Evolutionary conservation across 257 asterid species (phyloP).

Genomic region (Orobanche coerulescens): DNA sequence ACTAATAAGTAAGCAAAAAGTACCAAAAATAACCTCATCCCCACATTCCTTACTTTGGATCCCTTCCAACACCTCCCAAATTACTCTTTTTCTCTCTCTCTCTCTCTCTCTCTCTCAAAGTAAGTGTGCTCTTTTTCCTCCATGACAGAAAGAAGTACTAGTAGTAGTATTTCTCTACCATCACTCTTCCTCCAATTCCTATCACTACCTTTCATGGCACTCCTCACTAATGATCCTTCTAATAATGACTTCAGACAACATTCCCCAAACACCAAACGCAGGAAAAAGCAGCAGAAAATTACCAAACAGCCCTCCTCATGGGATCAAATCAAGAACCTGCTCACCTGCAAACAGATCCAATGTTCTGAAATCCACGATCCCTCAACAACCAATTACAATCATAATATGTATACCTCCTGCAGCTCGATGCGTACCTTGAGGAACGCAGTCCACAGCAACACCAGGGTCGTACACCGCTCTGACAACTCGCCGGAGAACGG

Average conservation of each 20-base stretch:
- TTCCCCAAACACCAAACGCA: constrained; percentile 28
- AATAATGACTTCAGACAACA: constrained; percentile 10
- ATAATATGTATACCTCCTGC: constrained; percentile 35
- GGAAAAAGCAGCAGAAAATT: constrained; percentile 31
- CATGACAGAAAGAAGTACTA: constrained; percentile 31
- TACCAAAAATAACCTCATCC: constrained; percentile 10
- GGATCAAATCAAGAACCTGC: constrained; percentile 77
- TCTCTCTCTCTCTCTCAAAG: constrained; percentile 27
- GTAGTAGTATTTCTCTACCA: constrained; percentile 17
- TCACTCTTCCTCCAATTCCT: constrained; percentile 31
- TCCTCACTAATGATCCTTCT: constrained; percentile 31
- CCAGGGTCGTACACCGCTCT: constrained; percentile 65
- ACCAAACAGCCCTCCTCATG: constrained; percentile 61
- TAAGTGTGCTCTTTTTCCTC: constrained; percentile 11
- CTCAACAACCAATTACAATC: constrained; percentile 21
- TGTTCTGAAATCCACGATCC: constrained; percentile 64
- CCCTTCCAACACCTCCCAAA: constrained; percentile 36
- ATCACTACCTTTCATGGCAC: constrained; percentile 52
- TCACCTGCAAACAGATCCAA: constrained; percentile 67
- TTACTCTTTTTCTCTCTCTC: constrained; percentile 24
- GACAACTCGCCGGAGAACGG: constrained; percentile 70
- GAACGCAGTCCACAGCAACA: constrained; percentile 56
- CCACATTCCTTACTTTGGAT: constrained; percentile 45
- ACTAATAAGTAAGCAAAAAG: not conserved
- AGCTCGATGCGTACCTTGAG: constrained; percentile 52